Evolutionary conservation across 306 rosid species (phyloP), one percentile per base, ranked within the genome.

Genomic region (Argentina anserina): DNA sequence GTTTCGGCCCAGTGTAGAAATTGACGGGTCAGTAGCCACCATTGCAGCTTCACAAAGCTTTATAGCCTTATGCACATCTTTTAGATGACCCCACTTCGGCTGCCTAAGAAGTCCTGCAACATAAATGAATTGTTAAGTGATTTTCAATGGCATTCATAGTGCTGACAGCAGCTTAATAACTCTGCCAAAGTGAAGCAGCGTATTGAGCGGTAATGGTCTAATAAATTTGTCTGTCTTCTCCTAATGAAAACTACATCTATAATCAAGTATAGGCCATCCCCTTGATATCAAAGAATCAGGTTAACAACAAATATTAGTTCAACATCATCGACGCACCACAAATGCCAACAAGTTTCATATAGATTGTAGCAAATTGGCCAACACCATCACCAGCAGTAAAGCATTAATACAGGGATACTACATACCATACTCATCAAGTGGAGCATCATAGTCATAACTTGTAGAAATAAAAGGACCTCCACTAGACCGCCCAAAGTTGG

Each of bases 21-120:
- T 81, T 6, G 78, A 71, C 49, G 97, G 98, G 72, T 91, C 92
- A 26, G 96, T 83, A 80, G 92, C 96, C 75, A 89, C 68, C 62
- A 94, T 60, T 55, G 97, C 91, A 71, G 77, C 85, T 87, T 94
- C 95, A 66, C 92, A 88, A 75, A 89, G 93, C 86, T 91, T 91
- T 75, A 94, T 77, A 81, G 93, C 91, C 81, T 88, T 85, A 33
- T 94, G 97, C 73, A 94, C 68, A 75, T 94, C 98, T 76, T 77
- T 91, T 64, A 94, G 89, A 87, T 94, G 98, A 28, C 98, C 98
- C 97, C 97, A 94, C 82, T 94, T 94, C 0, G 97, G 98, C 66
- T 94, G 99, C 68, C 93, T 89, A 49, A 90, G 53, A 82, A 84
- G 79, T 65, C 99, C 99, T 94, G 89, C 83, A 71, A 79, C 17